Evolutionary conservation across 2,329 filamentous ascomycete species (phyloP).

Genomic region (Scedosporium minutisporum): DNA sequence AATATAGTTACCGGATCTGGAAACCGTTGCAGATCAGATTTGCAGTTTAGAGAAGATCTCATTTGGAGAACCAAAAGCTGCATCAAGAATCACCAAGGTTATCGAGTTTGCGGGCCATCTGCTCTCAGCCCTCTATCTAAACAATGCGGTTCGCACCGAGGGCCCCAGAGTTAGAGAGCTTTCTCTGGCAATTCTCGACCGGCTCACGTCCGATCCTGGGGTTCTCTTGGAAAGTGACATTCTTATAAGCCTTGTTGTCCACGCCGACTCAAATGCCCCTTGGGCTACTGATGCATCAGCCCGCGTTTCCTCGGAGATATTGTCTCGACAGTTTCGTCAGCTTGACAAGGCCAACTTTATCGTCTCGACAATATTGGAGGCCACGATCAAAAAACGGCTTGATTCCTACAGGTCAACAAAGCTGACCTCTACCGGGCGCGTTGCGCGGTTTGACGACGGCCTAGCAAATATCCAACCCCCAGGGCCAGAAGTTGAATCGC

Average conservation of each 20-base stretch:
- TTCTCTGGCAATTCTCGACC: neutral
- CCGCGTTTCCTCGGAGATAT: neutral
- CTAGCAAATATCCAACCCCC: neutral
- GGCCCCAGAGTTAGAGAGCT: neutral
- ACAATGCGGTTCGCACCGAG: neutral
- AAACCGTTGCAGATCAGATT: neutral
- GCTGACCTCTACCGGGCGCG: neutral
- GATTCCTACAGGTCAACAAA: neutral
- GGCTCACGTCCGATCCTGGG: neutral
- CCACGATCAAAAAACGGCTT: neutral
- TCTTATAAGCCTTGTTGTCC: neutral
- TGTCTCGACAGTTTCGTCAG: neutral
- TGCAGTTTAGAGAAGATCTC: neutral
- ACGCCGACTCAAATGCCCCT: neutral
- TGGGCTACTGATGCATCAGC: neutral
- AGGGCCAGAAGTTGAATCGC: neutral
- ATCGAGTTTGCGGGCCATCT: neutral
- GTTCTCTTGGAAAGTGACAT: neutral
- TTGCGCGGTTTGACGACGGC: neutral
- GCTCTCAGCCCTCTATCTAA: too few relatives aligned
- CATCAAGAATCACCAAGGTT: neutral
- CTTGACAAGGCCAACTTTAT: constrained; percentile 1
- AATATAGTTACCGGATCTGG: neutral
- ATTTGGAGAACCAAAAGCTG: neutral
- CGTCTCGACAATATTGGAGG: neutral